phyloP scores from a whole-genome alignment of 2,329 filamentous ascomycete genomes.

The Magnaporthiopsis poae region DNA sequence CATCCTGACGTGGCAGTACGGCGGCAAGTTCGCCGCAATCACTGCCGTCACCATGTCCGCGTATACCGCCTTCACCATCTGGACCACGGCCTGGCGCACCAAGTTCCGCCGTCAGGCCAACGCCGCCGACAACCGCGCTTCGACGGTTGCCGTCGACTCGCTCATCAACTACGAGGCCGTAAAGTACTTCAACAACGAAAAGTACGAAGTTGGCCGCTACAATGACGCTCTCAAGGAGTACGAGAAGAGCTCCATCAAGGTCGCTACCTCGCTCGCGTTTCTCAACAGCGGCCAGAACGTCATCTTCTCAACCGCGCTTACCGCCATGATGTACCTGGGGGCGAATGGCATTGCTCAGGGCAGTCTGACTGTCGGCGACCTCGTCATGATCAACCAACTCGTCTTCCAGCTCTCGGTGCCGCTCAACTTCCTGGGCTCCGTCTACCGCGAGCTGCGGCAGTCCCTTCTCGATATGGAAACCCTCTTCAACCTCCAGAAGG shows the following conservation, averaged over 20 bases:
- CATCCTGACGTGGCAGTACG: conserved; percentile 93
- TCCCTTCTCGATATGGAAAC: conserved; percentile 97
- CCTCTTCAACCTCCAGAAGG: conserved; percentile 91
- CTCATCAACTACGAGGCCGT: conserved; percentile 98
- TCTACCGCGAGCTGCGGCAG: conserved; percentile 90
- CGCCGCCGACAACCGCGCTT: conserved; percentile 88
- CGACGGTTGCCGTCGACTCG: conserved; percentile 90
- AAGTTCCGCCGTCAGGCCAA: conserved; percentile 94
- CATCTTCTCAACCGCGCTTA: conserved; percentile 89
- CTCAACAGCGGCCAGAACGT: conserved; percentile 93
- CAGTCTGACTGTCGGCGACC: conserved; percentile 77
- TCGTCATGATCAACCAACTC: conserved; percentile 98
- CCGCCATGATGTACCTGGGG: conserved; percentile 96
- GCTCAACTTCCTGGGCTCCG: conserved; percentile 93
- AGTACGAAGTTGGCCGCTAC: conserved; percentile 83
- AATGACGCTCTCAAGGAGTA: conserved; percentile 78
- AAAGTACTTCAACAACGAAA: conserved; percentile 99
- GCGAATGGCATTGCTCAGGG: conserved; percentile 79
- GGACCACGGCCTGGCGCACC: conserved; percentile 92
- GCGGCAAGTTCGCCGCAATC: conserved; percentile 80
- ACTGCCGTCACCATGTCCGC: conserved; percentile 84
- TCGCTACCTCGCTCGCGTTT: conserved; percentile 83
- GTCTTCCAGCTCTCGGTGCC: conserved; percentile 96
- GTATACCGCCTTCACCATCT: conserved; percentile 94
- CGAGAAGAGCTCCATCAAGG: conserved; percentile 90